Percentiles rank a stretch among this genome's conserved stretches.
Evolutionary conservation across 345 rosid species (phyloP).

Genomic region (Triadica sebifera): DNA sequence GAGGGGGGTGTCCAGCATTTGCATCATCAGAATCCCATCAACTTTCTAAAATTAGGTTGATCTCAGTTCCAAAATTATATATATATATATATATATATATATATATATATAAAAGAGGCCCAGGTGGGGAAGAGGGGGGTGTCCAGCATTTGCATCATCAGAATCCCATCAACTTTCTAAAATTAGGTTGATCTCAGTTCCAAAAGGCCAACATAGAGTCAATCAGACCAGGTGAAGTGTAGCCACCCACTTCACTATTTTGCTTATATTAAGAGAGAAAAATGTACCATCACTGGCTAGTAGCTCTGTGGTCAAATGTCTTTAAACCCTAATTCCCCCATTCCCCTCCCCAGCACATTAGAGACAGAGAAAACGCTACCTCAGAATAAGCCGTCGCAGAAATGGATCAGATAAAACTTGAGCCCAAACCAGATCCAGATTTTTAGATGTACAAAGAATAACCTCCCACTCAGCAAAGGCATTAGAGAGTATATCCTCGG

Average conservation of each 20-base stretch:
- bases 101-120: no score
- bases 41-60: no score
- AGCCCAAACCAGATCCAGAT: slow-evolving; percentile 92
- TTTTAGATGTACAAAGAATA: slow-evolving; percentile 68
- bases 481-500: slow-evolving; percentile 69
- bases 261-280: not conserved
- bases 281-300: not conserved
- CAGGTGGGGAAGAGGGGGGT: no score
- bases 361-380: slow-evolving; percentile 41
- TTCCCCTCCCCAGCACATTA: not conserved
- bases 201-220: no score
- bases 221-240: no score
- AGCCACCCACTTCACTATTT: no score
- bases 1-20: not conserved
- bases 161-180: not conserved
- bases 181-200: no score
- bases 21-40: not conserved
- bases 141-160: not conserved
- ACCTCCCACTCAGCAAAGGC: slow-evolving; percentile 85
- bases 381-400: slow-evolving; percentile 80
- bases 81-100: no score
- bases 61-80: no score
- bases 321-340: not conserved
- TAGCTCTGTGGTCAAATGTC: not conserved
- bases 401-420: slow-evolving; percentile 84